phyloP scores from a whole-genome alignment of 257 asterid genomes.

The Solanum rostratum region DNA sequence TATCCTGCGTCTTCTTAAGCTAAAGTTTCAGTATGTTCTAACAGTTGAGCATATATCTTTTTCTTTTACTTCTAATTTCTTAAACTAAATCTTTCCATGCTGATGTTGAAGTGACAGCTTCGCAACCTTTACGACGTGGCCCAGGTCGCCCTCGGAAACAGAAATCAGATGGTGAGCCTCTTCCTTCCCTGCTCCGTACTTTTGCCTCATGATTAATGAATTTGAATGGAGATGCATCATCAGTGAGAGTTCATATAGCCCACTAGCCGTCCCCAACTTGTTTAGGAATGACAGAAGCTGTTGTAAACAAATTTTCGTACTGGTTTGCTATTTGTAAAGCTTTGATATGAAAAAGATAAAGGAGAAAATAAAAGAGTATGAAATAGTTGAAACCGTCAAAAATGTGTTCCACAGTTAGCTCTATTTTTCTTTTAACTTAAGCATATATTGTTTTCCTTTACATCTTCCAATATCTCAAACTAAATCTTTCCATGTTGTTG shows the following conservation, averaged over 20 bases:
- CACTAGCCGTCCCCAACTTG: background rate
- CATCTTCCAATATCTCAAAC: background rate
- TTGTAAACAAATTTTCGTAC: background rate
- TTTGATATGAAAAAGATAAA: background rate
- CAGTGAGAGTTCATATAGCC: background rate
- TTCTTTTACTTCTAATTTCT: background rate
- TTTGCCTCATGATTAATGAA: background rate
- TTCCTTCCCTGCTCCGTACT: background rate
- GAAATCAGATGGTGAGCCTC: background rate
- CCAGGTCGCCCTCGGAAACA: background rate
- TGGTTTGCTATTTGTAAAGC: background rate
- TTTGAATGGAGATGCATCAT: background rate
- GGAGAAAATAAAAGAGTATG: background rate
- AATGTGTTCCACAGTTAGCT: background rate
- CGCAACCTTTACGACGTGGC: background rate
- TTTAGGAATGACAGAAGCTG: background rate
- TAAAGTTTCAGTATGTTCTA: background rate
- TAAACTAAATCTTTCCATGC: background rate
- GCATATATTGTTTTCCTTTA: background rate
- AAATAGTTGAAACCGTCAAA: background rate
- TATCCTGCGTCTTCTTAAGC: background rate
- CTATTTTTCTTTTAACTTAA: background rate
- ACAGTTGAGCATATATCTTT: background rate
- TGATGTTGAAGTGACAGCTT: background rate
- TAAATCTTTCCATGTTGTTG: background rate